Evolutionary conservation across 805 yeast species (phyloP).

Genomic region (Pichia manshurica): DNA sequence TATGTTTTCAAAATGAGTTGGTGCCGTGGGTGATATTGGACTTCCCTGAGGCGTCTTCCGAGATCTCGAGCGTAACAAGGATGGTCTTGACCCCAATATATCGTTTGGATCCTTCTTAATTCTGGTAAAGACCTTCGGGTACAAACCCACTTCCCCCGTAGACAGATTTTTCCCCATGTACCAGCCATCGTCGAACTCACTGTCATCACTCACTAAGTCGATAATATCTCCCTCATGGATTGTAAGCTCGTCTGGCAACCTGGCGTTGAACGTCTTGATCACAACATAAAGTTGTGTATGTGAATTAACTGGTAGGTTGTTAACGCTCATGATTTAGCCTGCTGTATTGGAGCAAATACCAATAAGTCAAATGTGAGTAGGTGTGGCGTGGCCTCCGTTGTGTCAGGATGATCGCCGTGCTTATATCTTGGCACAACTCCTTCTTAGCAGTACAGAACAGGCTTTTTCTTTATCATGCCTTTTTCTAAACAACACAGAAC

Average conservation of each 20-base stretch:
- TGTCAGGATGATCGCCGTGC: no score
- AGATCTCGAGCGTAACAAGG: constrained; percentile 53
- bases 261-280: constrained; percentile 79
- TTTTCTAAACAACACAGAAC: no score
- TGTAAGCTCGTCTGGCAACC: constrained; percentile 85
- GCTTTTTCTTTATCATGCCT: no score
- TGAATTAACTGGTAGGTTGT: background rate
- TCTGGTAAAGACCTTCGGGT: constrained; percentile 83
- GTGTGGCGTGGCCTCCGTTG: no score
- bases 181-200: constrained; percentile 96
- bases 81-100: constrained; percentile 25
- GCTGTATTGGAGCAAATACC: no score
- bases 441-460: no score
- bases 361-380: no score
- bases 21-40: constrained; percentile 23
- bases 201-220: constrained; percentile 87
- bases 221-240: constrained; percentile 78
- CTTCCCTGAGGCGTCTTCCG: constrained; percentile 38
- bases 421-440: no score
- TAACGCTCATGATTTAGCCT: no score
- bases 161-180: constrained; percentile 77
- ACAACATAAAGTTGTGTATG: constrained; percentile 39
- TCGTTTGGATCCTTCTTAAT: constrained; percentile 8
- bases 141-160: constrained; percentile 75
- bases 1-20: background rate